phyloP scores from a whole-genome alignment of 179 eudicot species.

The Silene noctiflora region DNA sequence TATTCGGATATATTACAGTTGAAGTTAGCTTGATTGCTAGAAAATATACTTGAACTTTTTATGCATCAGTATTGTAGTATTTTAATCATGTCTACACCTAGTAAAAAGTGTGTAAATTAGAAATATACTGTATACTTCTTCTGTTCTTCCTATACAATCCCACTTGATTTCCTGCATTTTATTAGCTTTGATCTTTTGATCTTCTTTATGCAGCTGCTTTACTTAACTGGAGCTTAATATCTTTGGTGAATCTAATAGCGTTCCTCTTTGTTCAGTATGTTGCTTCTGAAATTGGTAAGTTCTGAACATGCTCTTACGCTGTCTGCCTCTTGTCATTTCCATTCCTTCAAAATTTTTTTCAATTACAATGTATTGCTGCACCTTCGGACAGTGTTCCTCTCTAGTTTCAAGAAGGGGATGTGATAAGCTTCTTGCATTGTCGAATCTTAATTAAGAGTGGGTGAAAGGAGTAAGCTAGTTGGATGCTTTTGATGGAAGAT shows the following conservation, averaged over 20 bases:
- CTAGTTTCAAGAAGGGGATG: neutral
- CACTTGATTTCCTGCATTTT: neutral
- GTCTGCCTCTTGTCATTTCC: neutral
- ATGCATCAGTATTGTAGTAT: neutral
- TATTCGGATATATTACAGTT: neutral
- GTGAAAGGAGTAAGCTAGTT: neutral
- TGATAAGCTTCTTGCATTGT: neutral
- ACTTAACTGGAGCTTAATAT: slow-evolving; percentile 29
- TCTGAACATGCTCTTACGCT: neutral
- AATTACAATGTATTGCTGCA: too few species aligned
- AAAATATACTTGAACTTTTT: neutral
- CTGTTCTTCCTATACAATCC: neutral
- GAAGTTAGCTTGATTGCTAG: neutral
- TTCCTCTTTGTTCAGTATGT: slow-evolving; percentile 28
- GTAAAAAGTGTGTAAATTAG: neutral
- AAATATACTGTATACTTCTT: neutral
- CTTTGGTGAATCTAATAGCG: slow-evolving; percentile 25
- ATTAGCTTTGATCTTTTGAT: neutral
- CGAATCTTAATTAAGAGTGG: neutral
- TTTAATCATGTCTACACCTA: neutral
- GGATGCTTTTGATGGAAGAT: neutral
- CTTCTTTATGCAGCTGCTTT: slow-evolving; percentile 24
- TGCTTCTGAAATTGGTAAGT: slow-evolving; percentile 19
- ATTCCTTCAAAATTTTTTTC: too few species aligned
- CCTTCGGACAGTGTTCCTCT: too few species aligned